Evolutionary conservation across 768 basidiomycete genomes (phyloP), one percentile per base, ranked within the genome.

Genomic region (Rhodotorula toruloides): DNA sequence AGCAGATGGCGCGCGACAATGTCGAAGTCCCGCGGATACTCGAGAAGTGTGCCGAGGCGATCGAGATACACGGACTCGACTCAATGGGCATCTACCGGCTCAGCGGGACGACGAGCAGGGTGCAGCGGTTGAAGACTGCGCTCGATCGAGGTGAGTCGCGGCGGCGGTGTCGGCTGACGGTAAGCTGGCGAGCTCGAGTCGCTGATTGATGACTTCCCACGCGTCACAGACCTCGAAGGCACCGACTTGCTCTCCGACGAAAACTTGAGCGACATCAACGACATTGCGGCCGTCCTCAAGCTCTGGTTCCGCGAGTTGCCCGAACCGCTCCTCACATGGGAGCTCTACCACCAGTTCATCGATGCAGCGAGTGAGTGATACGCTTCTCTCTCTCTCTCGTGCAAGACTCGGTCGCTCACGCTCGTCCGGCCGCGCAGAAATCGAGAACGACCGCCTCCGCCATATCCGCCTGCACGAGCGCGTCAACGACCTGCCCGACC

Each of bases 401-500:
- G 42, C 19, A 49, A 32, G 6, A 52, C 32, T 50, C 56, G 16
- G 12, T 27, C 36, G 47, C n/a, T 50, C 25, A 27, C 2, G 32
- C 37, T 17, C 40, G 22, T 3, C 36, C 31, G 6, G 14, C 27
- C 21, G 21, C 42, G 22, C 72, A 92, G 88, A 86, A 76, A 89
- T 89, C 68, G 96, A 98, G 60, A 96, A 94, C 74, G 93, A 96
- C 72, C 85, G 94, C 56, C 80, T 98, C 71, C 84, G 94, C 65
- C 94, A 98, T 74, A 98, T 99, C 70, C 85, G 93, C 55, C 80
- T 98, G 58, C 96, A 99, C 75, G 96, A 98, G 76, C 86, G 92
- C 52, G 92, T 99, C 52, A 99, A 99, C 74, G 94, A 97, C 71
- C 82, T 99, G 58, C 94, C 96, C 19, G 96, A 99, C 79, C 84